Percentiles rank a stretch among this genome's conserved stretches.
These are phyloP conservation scores for Aspergillus coremiiformis DNA, from an alignment of 495 filamentous ascomycete species.

Conservation along the genomic window DNA sequence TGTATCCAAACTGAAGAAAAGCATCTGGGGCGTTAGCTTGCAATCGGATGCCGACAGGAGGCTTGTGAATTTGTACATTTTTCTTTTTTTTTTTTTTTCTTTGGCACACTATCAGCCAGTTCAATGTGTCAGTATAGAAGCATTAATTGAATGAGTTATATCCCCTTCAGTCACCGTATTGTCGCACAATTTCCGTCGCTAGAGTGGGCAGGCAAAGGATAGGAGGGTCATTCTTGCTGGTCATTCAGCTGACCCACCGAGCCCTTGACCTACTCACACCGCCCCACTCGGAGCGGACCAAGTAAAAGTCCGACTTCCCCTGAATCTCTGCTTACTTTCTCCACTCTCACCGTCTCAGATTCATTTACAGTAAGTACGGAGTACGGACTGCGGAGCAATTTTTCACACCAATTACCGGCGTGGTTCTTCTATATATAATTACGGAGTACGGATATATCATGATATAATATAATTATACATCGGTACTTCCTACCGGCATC, in stretches of 20 bases:
- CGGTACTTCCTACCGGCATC: too few relatives aligned
- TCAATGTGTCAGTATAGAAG: slow-evolving; percentile 10
- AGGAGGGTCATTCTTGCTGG: too few relatives aligned
- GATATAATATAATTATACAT: too few relatives aligned
- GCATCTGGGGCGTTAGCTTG: slow-evolving; percentile 3
- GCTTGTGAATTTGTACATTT: slow-evolving; percentile 15
- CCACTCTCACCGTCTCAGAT: slow-evolving; percentile 3
- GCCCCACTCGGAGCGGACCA: slow-evolving; percentile 7
- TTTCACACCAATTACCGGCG: neutral
- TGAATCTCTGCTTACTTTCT: too few relatives aligned
- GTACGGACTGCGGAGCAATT: too few relatives aligned
- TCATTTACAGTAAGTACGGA: neutral
- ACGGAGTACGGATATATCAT: too few relatives aligned
- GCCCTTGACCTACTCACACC: neutral
- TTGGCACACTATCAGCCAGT: slow-evolving; percentile 5
- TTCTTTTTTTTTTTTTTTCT: too few relatives aligned
- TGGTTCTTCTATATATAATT: neutral
- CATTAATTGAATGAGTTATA: slow-evolving; percentile 7
- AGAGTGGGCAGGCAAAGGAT: too few relatives aligned
- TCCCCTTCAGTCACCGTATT: neutral
- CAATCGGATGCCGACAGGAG: neutral
- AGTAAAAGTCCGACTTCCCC: too few relatives aligned
- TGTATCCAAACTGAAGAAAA: slow-evolving; percentile 1
- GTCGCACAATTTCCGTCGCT: too few relatives aligned
- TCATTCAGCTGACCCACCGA: neutral